Conservation (phyloP, 352 stramenopile genomes). For the Globisporangium cystogenes region DNA sequence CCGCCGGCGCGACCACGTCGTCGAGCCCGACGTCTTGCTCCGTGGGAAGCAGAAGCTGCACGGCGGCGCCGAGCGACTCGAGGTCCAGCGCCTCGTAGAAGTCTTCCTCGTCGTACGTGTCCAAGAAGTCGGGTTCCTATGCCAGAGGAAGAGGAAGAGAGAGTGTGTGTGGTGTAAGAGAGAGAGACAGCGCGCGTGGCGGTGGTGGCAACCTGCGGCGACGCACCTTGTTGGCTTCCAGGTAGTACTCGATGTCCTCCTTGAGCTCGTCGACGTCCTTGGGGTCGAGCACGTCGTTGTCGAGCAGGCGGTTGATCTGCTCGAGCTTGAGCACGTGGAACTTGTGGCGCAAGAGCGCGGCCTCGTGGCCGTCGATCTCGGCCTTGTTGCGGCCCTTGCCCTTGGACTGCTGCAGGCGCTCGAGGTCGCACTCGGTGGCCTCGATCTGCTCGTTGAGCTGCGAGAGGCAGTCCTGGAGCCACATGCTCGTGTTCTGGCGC, state of each 20-base stretch:
- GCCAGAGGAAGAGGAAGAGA: too few relatives aligned
- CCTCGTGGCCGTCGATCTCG: conserved; percentile 90
- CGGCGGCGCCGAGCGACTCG: conserved; percentile 78
- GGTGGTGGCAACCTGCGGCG: too few relatives aligned
- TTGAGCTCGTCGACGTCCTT: conserved; percentile 94
- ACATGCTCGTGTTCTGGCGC: conserved; percentile 70
- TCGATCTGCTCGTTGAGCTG: conserved; percentile 90
- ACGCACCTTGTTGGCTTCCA: conserved; percentile 86
- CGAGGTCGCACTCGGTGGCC: conserved; percentile 73
- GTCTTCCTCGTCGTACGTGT: conserved; percentile 87
- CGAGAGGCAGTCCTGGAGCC: conserved; percentile 78
- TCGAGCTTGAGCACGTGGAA: conserved; percentile 98
- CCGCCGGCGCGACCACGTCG: conserved; percentile 21
- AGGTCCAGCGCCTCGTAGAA: conserved; percentile 97
- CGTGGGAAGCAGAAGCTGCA: conserved; percentile 63
- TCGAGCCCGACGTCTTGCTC: conserved; percentile 71
- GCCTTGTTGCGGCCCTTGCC: conserved; percentile 94
- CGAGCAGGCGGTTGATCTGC: conserved; percentile 96
- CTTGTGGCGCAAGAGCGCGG: conserved; percentile 91
- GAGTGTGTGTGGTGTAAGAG: neutral
- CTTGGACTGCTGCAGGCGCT: conserved; percentile 81
- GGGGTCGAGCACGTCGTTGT: conserved; percentile 94
- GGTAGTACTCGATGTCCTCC: conserved; percentile 98
- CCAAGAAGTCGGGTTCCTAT: conserved; percentile 91
- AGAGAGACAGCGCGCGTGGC: neutral